Evolutionary conservation across 176 grass and related monocot species (phyloP), one percentile per base, ranked within the genome.

Genomic region (Aegilops umbellulata): DNA sequence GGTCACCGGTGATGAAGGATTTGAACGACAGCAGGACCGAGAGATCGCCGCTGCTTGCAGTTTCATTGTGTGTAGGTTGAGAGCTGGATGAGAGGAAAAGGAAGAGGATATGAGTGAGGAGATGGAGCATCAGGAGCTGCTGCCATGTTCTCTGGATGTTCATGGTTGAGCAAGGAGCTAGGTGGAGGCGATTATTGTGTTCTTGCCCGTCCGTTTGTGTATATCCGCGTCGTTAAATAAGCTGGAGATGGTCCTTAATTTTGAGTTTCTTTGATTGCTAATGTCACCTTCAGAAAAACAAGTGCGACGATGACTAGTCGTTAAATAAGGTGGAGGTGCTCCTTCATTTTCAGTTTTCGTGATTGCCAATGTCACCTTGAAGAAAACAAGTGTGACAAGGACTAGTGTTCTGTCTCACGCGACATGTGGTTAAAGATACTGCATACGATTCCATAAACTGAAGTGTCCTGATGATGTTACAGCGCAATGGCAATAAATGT

Each of bases 1-100:
- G 80, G 9, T 88, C 79, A 42, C 19, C 47, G 14, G 5, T 42
- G 26, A 83, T 83, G 25, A 60, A 53, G 80, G 80, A 88, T 88
- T 88, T 88, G 80, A 83, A 44, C 0, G 49, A 83, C 22, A 88
- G 30, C 13, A 83, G 86, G 1, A 36, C 86, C 0, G 8, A 16
- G 10, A 47, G 74, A 32, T 88, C 86, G 0, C 4, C 10, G 2
- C 12, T 23, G 12, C 20, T 57, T 5, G 22, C 22, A 74, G 70
- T 74, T 74, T 46, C 23, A 14, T 27, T 74, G 71, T 74, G 49
- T 65, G 26, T 60, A 34, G 80, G 27, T 32, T 31, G 34, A 61
- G 86, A 65, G 49, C 3, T 88, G 19, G 86, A 46, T 78, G 49
- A 9, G 36, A 78, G 9, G 0, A 88, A 83, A 29, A 83, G 26